A percentile compares a stretch with the other conserved stretches of the same genome.
These are phyloP conservation scores for Tilletia setariae DNA, from an alignment of 1,284 basidiomycete species.

Conservation along the genomic window DNA sequence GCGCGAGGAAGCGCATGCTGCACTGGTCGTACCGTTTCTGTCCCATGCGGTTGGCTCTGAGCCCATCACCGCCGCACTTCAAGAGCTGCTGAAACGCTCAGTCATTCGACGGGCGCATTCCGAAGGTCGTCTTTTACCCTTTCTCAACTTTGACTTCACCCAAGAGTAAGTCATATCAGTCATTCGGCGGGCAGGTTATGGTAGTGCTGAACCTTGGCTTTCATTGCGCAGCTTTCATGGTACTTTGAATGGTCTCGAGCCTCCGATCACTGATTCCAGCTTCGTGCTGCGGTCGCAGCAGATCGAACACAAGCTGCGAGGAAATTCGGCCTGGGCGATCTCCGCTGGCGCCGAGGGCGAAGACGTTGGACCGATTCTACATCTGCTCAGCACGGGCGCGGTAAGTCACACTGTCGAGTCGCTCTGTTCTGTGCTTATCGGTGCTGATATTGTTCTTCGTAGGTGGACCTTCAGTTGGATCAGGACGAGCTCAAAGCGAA, in stretches of 20 bases:
- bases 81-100: not conserved
- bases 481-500: not conserved
- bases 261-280: not conserved
- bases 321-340: not conserved
- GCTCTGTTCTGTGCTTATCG: not conserved
- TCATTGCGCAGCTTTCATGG: not conserved
- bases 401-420: not conserved
- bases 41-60: not conserved
- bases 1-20: not conserved
- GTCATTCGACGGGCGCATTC: not conserved
- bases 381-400: conserved; percentile 1
- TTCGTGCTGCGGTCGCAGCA: not conserved
- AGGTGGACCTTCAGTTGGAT: not conserved
- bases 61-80: not conserved
- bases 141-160: conserved; percentile 10
- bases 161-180: conserved; percentile 11
- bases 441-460: not conserved
- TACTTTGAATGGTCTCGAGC: not conserved
- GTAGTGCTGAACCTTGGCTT: not conserved
- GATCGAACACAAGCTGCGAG: not conserved
- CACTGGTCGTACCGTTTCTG: not conserved
- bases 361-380: not conserved
- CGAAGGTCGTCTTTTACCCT: conserved; percentile 2
- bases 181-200: not conserved
- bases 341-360: not conserved